phyloP scores from a whole-genome alignment of 2,329 filamentous ascomycete species.

The Ceratocystis smalleyi region DNA sequence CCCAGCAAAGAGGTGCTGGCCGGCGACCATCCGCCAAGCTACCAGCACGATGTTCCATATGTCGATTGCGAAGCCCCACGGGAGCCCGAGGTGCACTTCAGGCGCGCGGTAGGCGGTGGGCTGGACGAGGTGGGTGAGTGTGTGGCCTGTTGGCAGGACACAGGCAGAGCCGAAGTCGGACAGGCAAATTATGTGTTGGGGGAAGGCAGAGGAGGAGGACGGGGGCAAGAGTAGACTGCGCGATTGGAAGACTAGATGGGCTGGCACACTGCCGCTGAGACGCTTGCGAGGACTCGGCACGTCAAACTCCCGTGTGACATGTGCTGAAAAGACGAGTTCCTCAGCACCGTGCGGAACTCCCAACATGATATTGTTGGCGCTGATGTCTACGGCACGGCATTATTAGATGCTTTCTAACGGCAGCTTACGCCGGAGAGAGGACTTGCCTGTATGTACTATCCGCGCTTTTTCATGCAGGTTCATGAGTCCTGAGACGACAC shows the following conservation, averaged over 20 bases:
- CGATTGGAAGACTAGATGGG: background rate
- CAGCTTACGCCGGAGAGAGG: background rate
- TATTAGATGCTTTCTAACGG: background rate
- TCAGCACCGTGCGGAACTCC: background rate
- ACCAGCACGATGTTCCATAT: conserved; percentile 26
- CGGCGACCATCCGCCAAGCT: conserved; percentile 19
- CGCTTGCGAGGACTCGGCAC: background rate
- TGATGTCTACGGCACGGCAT: background rate
- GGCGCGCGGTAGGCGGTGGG: conserved; percentile 24
- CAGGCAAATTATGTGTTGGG: background rate
- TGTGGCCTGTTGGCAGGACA: background rate
- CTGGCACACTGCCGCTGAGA: background rate
- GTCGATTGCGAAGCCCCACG: conserved; percentile 25
- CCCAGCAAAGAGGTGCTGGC: background rate
- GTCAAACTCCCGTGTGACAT: background rate
- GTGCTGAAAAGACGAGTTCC: background rate
- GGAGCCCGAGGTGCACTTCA: conserved; percentile 26
- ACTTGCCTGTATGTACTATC: background rate
- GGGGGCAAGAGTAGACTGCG: background rate
- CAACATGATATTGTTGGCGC: background rate
- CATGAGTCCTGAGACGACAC: background rate
- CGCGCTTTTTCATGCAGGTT: background rate
- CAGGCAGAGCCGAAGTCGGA: background rate
- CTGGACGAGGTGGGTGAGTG: conserved; percentile 20
- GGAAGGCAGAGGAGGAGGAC: background rate